Base-by-base conservation (phyloP, 768 basidiomycete species). In the Mycena filopes region DNA sequence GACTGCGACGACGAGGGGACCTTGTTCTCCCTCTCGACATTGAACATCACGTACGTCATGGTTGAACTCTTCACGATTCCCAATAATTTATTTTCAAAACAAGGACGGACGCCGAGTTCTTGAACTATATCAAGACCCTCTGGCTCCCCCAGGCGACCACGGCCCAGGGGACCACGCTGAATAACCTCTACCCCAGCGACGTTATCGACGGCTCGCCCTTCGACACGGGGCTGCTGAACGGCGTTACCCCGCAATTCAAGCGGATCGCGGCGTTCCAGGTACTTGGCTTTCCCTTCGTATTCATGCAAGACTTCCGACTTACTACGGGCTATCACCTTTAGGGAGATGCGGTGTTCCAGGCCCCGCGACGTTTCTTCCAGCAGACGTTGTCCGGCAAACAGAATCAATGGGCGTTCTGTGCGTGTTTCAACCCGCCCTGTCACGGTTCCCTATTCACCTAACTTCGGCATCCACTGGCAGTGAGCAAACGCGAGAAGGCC, bases 301-400 rank as follows among this genome's bases (percentile, higher is more conserved):
- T n/a, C n/a, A n/a, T n/a, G n/a, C n/a, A n/a, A n/a, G n/a, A n/a
- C n/a, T n/a, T n/a, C n/a, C n/a, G n/a, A n/a, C n/a, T n/a, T n/a
- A n/a, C n/a, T n/a, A n/a, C n/a, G n/a, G 15, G 2, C 36, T 13
- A 4, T n/a, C 25, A 3, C 13, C n/a, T 47, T 31, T 18, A 65
- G 59, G 86, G 86, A 0, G 87, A 89, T 53, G 72, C 70, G 10
- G 76, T 81, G 1, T 87, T 87, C 72, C 83, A 86, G 33, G 85
- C 78, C 0, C 85, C 86, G 18, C 77, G 86, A 23, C 76, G 84
- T 18, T 81, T 83, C 69, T 82, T 88, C 67, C 69, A 87, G 28
- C 70, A 83, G 47, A 63, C 77, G 18, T 70, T 71, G 6, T 76
- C 82, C 0, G 77, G 77, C 1, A 79, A 79, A 60, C 82, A 84